These are phyloP conservation scores for Xanthoparmelia taractica DNA, from an alignment of 495 filamentous ascomycete genomes.

Conservation along the genomic window DNA sequence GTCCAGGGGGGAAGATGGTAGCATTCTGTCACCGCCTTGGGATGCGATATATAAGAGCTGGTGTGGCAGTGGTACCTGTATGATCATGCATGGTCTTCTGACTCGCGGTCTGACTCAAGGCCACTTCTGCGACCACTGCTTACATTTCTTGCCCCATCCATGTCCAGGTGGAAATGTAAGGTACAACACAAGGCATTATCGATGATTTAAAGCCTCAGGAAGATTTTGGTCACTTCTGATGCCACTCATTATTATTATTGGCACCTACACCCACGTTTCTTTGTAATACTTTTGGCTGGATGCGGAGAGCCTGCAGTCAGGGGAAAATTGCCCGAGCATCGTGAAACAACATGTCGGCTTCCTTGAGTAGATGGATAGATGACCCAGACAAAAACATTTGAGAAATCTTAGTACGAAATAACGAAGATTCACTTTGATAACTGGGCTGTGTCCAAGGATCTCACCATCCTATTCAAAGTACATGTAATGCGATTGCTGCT, in stretches of 20 bases:
- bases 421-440: not conserved
- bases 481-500: conserved; percentile 1
- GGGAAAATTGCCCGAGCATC: conserved; percentile 3
- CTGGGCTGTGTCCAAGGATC: not conserved
- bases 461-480: not conserved
- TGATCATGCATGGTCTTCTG: not conserved
- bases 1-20: too few relatives aligned
- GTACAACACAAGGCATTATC: not conserved
- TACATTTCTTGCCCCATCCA: not conserved
- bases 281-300: not conserved
- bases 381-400: not conserved
- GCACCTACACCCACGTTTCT: not conserved
- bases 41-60: not conserved
- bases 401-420: not conserved
- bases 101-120: not conserved
- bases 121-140: not conserved
- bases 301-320: not conserved
- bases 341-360: conserved; percentile 12
- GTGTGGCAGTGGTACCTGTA: not conserved
- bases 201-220: not conserved
- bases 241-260: not conserved
- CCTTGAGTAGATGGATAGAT: not conserved
- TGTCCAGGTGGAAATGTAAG: not conserved
- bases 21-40: not conserved
- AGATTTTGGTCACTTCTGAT: not conserved